Base-by-base conservation (phyloP, 139 green algal genomes). In the Coelastrella sp. region DNA sequence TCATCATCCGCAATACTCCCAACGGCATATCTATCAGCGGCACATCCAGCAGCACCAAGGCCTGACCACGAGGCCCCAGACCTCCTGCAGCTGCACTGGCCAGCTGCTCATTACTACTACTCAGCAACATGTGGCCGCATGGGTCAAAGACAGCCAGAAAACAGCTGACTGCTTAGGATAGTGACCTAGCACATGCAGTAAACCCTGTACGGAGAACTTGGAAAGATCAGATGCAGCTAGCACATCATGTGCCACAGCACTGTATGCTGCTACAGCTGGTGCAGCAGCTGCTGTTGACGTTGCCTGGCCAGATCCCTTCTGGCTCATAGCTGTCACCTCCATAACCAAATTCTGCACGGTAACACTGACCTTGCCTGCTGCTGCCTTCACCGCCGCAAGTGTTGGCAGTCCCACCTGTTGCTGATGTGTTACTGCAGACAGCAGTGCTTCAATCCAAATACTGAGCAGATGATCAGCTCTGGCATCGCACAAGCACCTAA, bases 21-120 rank as follows among this genome's bases (percentile, higher is more conserved):
- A 32, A 19, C n/a, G 88, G 89, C 79, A 89, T 27, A 21, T 72
- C 63, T 30, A 82, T 45, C 76, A 91, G 53, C 6, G 88, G 83
- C 76, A 91, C 37, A 27, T 59, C 90, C 35, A 82, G 38, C 23
- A 57, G 48, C 80, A 86, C 35, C 67, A 86, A 50, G 4, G 64
- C 80, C 34, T 85, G 15, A 21, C 38, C 67, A 35, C 79, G 34
- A 8, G 37, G 67, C 40, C 67, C 80, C 23, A 69, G 21, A 37
- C 43, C 32, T 37, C 30, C 86, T 84, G 78, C 59, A 45, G 62
- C 75, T 51, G 63, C 86, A 76, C 38, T 81, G 48, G n/a, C n/a
- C n/a, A n/a, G n/a, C n/a, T n/a, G n/a, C n/a, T n/a, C n/a, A n/a
- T n/a, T n/a, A n/a, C n/a, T n/a, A n/a, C n/a, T n/a, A n/a, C n/a